A percentile compares a stretch with the other conserved stretches of the same genome.
phyloP scores from a whole-genome alignment of 495 filamentous ascomycete species.

The Penicillium macrosclerotiorum region DNA sequence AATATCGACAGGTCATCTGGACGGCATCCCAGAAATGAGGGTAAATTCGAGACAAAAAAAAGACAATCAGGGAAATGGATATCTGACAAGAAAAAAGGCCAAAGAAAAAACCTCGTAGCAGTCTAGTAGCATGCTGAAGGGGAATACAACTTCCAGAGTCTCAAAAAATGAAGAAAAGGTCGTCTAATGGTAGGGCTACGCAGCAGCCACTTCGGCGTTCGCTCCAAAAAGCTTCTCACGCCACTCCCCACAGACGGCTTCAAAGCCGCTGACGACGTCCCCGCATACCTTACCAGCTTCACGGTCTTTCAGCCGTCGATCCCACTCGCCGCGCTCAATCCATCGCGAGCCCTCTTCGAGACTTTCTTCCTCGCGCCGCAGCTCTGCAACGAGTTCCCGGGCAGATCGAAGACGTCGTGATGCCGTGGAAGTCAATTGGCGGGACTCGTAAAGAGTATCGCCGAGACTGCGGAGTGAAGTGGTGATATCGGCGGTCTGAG shows the following conservation, averaged over 20 bases:
- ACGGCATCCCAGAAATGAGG: neutral
- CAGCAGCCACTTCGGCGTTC: slow-evolving; percentile 36
- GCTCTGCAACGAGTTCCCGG: slow-evolving; percentile 76
- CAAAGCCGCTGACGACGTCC: slow-evolving; percentile 89
- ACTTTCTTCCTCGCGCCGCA: slow-evolving; percentile 76
- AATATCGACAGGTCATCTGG: slow-evolving; percentile 13
- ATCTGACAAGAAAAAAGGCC: slow-evolving; percentile 21
- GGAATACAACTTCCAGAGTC: neutral
- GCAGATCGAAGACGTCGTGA: slow-evolving; percentile 71
- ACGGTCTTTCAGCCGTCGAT: slow-evolving; percentile 65
- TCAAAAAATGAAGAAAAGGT: slow-evolving; percentile 1
- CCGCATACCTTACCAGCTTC: slow-evolving; percentile 77
- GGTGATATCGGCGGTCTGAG: slow-evolving; percentile 71
- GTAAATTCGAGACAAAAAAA: neutral
- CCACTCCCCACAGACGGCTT: slow-evolving; percentile 72
- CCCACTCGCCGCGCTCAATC: slow-evolving; percentile 79
- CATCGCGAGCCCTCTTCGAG: slow-evolving; percentile 77
- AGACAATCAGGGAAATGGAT: slow-evolving; percentile 18
- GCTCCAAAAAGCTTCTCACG: slow-evolving; percentile 54
- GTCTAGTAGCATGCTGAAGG: slow-evolving; percentile 12
- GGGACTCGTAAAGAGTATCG: slow-evolving; percentile 93
- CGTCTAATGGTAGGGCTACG: slow-evolving; percentile 18
- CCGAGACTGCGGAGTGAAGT: slow-evolving; percentile 77
- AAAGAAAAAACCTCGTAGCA: slow-evolving; percentile 17
- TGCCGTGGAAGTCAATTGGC: slow-evolving; percentile 78